Conservation (phyloP, 768 basidiomycete species). For the Artomyces pyxidatus region DNA sequence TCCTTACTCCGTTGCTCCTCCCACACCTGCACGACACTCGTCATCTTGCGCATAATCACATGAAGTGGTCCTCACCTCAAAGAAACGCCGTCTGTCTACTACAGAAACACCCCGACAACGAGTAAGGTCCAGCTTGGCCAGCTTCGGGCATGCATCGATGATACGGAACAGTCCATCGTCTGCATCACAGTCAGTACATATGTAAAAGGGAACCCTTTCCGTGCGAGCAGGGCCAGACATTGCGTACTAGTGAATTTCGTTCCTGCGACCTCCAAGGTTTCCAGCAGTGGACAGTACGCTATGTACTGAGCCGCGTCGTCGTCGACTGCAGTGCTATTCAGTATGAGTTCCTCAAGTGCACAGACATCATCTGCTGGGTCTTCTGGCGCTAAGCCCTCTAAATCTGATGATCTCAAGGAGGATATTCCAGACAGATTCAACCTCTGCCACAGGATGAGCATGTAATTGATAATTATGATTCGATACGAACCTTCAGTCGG, state of each 20-base stretch:
- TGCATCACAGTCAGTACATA: too few species aligned
- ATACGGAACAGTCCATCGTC: slow-evolving; percentile 48
- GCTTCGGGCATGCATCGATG: slow-evolving; percentile 45
- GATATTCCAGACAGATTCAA: slow-evolving; percentile 53
- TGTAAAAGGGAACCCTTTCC: neutral
- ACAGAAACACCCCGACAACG: slow-evolving; percentile 58
- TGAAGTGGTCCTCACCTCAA: slow-evolving; percentile 50
- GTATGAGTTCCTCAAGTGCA: slow-evolving; percentile 37
- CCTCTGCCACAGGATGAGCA: slow-evolving; percentile 28
- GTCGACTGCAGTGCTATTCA: slow-evolving; percentile 57
- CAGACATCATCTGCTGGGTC: slow-evolving; percentile 26
- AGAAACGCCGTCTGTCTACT: slow-evolving; percentile 54
- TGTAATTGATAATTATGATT: neutral
- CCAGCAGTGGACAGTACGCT: slow-evolving; percentile 40
- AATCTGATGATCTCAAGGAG: slow-evolving; percentile 40
- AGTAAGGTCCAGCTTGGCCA: slow-evolving; percentile 53
- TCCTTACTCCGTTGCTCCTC: too few species aligned
- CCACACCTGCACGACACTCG: too few species aligned
- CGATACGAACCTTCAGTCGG: slow-evolving; percentile 22
- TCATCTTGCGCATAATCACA: too few species aligned
- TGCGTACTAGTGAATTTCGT: slow-evolving; percentile 53
- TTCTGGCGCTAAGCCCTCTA: slow-evolving; percentile 39
- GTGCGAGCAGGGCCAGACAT: neutral
- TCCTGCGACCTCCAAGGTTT: slow-evolving; percentile 42
- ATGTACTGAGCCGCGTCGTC: slow-evolving; percentile 48